Base-by-base conservation (phyloP, 2,329 filamentous ascomycete genomes). In the Fusarium duplospermum region DNA sequence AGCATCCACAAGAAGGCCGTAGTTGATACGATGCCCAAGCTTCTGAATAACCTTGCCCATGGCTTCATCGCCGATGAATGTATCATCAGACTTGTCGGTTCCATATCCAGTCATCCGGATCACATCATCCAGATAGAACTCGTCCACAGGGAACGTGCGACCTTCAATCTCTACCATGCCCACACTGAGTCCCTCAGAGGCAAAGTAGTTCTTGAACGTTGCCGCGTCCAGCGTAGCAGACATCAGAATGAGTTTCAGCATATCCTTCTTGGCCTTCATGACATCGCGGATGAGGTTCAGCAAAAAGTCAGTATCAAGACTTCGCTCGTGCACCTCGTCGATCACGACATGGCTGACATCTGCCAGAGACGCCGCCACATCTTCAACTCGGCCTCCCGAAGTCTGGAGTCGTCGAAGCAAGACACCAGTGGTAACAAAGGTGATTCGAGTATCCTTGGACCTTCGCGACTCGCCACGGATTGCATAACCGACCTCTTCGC, bases 381-480 rank as follows among this genome's bases (percentile, higher is more conserved):
- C 94, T 27, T 95, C 92, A 14, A 93, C 90, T 33, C 90, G 89
- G 7, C 93, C 94, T 59, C 94, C 94, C 5, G 94, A 95, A 0
- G 94, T 96, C 83, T 99, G 96, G n/a, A 99, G 87, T 14, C 95
- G 91, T 70, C 96, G 93, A n/a, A 93, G 89, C 67, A 99, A 86
- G 40, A 99, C 95, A 88, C 96, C 96, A 81, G 99, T 97, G 0
- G 96, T 99, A 94, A 99, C 98, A 84, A 98, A 99, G 80, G 99
- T 99, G 81, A 99, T 90, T 8, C 94, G 93, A 0, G 96, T 99
- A 63, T 94, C 92, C 40, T 91, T 87, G 50, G 91, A 90, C 3
- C 93, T 91, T 0, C 92, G 95, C 52, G 93, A 94, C 80, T 99
- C 96, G 75, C 98, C 99, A 27, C 97, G 93, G 77, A 99, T 98